Percentiles rank a stretch among this genome's conserved stretches.
phyloP scores from a whole-genome alignment of 805 yeast species.

The Ogataea zsoltii region DNA sequence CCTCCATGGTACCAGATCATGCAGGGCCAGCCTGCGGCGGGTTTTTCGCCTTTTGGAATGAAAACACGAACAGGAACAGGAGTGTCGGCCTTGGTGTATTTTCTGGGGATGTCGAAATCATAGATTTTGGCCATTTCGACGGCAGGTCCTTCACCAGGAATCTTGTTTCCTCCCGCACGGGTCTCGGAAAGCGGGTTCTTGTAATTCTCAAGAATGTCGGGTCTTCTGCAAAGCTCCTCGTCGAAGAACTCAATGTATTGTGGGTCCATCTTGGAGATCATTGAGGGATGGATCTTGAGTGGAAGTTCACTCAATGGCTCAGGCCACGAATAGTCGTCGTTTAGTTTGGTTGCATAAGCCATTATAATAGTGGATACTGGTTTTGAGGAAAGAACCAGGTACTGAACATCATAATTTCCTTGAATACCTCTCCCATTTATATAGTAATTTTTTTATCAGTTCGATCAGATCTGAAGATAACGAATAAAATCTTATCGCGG shows the following conservation, averaged over 20 bases:
- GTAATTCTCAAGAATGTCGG: conserved; percentile 25
- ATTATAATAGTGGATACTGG: conserved; percentile 10
- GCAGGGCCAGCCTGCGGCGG: conserved; percentile 29
- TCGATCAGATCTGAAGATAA: too few relatives aligned
- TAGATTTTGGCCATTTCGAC: conserved; percentile 22
- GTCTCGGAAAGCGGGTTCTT: conserved; percentile 26
- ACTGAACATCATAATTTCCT: too few relatives aligned
- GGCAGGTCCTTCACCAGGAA: conserved; percentile 32
- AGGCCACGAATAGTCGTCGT: conserved; percentile 33
- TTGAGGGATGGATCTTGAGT: conserved; percentile 27
- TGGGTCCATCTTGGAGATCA: conserved; percentile 23
- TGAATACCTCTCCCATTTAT: too few relatives aligned
- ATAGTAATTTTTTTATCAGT: too few relatives aligned
- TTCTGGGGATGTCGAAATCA: conserved; percentile 25
- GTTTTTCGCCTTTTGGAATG: conserved; percentile 29
- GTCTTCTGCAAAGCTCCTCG: conserved; percentile 22
- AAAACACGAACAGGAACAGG: conserved; percentile 29
- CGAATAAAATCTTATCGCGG: too few relatives aligned
- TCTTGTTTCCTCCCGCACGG: conserved; percentile 25
- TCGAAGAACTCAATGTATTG: conserved; percentile 26
- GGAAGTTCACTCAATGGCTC: conserved; percentile 32
- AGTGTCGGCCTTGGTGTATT: conserved; percentile 27
- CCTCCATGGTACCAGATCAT: conserved; percentile 37
- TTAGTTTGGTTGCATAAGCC: conserved; percentile 17
- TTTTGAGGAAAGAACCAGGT: not conserved